phyloP scores from a whole-genome alignment of 345 rosid genomes.

The Limnanthes douglasii region DNA sequence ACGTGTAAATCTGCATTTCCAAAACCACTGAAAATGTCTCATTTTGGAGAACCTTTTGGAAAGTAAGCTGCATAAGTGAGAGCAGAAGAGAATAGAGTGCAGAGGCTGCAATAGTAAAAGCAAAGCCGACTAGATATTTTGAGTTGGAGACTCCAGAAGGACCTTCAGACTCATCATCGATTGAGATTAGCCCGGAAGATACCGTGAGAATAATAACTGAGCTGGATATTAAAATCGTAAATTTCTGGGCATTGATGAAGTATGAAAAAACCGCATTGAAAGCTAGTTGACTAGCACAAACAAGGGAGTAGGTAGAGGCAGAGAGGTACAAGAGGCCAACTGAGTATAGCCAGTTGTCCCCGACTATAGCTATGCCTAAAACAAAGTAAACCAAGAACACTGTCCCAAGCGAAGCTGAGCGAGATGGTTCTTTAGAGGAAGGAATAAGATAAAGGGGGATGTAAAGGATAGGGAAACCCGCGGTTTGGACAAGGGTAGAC shows the following conservation, averaged over 20 bases:
- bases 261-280: conserved; percentile 52
- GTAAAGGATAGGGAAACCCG: conserved; percentile 34
- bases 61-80: conserved; percentile 48
- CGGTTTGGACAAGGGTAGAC: conserved; percentile 43
- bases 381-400: conserved; percentile 21
- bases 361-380: conserved; percentile 38
- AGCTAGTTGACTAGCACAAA: conserved; percentile 56
- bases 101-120: conserved; percentile 36
- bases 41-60: conserved; percentile 36
- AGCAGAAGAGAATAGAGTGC: conserved; percentile 56
- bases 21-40: conserved; percentile 37
- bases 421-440: conserved; percentile 16
- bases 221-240: conserved; percentile 40
- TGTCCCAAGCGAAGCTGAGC: conserved; percentile 10
- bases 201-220: conserved; percentile 46
- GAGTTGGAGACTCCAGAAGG: conserved; percentile 33
- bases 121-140: conserved; percentile 34
- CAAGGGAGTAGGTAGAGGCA: conserved; percentile 62
- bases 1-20: conserved; percentile 49
- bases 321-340: conserved; percentile 50
- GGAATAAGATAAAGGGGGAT: conserved; percentile 29
- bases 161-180: conserved; percentile 32
- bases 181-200: conserved; percentile 44
- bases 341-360: conserved; percentile 47
- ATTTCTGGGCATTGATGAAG: conserved; percentile 55